These are phyloP conservation scores for Pseudogymnoascus sp. DNA, from an alignment of 2,329 filamentous ascomycete genomes.

Conservation along the genomic window DNA sequence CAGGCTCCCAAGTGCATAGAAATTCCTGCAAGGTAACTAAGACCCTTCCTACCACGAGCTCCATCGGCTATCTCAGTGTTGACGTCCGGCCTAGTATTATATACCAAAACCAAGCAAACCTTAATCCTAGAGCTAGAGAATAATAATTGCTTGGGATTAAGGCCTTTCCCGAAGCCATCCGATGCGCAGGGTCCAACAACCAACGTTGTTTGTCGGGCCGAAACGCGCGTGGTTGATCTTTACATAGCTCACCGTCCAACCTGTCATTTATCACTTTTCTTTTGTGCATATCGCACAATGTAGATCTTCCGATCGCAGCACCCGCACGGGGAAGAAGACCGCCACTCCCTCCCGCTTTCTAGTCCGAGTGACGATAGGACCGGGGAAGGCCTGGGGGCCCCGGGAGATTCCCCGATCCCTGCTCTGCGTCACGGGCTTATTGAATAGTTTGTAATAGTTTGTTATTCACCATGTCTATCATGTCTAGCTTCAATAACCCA, in stretches of 20 bases:
- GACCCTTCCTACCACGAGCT: conserved; percentile 3
- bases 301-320: background rate
- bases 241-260: background rate
- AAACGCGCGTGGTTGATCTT: background rate
- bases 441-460: background rate
- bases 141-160: background rate
- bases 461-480: background rate
- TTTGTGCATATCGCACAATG: background rate
- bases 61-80: background rate
- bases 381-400: background rate
- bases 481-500: background rate
- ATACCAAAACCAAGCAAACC: background rate
- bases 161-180: background rate
- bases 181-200: background rate
- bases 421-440: background rate
- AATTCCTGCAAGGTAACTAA: background rate
- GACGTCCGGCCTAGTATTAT: background rate
- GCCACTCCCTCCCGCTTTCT: background rate
- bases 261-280: background rate
- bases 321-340: background rate
- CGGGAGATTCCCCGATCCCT: background rate
- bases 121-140: background rate
- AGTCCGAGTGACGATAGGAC: background rate
- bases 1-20: background rate
- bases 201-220: background rate